Conservation (phyloP, 2,329 filamentous ascomycete species). For the Cytospora piceicola region DNA sequence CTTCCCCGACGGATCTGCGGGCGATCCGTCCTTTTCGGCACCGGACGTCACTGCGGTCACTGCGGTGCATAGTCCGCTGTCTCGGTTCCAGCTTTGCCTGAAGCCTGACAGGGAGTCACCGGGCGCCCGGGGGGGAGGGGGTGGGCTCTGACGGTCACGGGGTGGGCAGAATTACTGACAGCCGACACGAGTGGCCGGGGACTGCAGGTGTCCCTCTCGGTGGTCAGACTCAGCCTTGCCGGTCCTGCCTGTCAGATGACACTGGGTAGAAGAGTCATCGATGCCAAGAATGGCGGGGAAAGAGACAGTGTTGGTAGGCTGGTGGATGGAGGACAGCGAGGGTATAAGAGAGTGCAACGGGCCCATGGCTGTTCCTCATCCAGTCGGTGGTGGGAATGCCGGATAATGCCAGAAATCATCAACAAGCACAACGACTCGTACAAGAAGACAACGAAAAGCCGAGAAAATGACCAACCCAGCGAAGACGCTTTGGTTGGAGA, state of each 20-base stretch:
- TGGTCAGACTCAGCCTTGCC: slow-evolving; percentile 15
- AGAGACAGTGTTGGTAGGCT: slow-evolving; percentile 5
- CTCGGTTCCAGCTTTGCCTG: not conserved
- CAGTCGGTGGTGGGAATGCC: not conserved
- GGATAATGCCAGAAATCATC: not conserved
- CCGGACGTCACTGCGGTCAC: not conserved
- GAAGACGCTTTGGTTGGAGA: slow-evolving; percentile 38
- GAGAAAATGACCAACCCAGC: slow-evolving; percentile 26
- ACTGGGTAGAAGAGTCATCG: slow-evolving; percentile 7
- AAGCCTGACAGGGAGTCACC: not conserved
- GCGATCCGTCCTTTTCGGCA: not conserved
- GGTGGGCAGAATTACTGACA: slow-evolving; percentile 9
- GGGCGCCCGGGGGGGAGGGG: too few relatives aligned
- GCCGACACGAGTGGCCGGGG: slow-evolving; percentile 21
- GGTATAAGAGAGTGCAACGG: slow-evolving; percentile 7
- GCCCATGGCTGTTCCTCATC: not conserved
- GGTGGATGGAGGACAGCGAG: not conserved
- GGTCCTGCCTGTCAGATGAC: not conserved
- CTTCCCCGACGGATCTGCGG: not conserved
- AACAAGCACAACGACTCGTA: not conserved
- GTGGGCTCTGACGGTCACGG: slow-evolving; percentile 11
- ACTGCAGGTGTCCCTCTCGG: slow-evolving; percentile 14
- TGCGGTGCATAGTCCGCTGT: not conserved
- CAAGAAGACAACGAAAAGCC: not conserved
- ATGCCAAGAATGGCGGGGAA: slow-evolving; percentile 21